Conservation (phyloP, 83 land plant genomes). For the Picea abies region DNA sequence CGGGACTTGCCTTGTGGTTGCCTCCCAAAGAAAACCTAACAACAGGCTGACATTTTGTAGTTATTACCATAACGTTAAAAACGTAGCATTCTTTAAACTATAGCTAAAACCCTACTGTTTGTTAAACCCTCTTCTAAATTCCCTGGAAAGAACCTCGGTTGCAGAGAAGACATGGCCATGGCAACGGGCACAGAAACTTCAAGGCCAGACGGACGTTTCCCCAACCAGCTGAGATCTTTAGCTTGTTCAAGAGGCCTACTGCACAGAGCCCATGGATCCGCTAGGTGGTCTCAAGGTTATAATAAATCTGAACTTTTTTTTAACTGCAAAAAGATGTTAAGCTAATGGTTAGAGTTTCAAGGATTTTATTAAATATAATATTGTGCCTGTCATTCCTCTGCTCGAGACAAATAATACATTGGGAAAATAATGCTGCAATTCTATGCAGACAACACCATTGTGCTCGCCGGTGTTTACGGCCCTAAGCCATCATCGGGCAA, state of each 20-base stretch:
- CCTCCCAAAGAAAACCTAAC: too few relatives aligned
- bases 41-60: too few relatives aligned
- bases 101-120: neutral
- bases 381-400: too few relatives aligned
- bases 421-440: neutral
- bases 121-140: neutral
- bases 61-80: too few relatives aligned
- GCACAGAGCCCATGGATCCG: slow-evolving; percentile 80
- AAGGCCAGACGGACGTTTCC: slow-evolving; percentile 56
- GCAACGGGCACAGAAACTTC: slow-evolving; percentile 8
- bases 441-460: slow-evolving; percentile 62
- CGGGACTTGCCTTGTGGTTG: too few relatives aligned
- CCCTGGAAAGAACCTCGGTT: too few relatives aligned
- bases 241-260: slow-evolving; percentile 58
- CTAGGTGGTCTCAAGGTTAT: slow-evolving; percentile 81
- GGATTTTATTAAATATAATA: too few relatives aligned
- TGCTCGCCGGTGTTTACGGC: slow-evolving; percentile 80
- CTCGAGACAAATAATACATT: too few relatives aligned
- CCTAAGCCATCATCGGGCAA: slow-evolving; percentile 68
- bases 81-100: too few relatives aligned
- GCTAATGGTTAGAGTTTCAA: neutral
- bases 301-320: neutral
- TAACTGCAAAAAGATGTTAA: neutral
- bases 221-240: slow-evolving; percentile 64
- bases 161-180: neutral